phyloP scores from a whole-genome alignment of 2,329 filamentous ascomycete genomes.

The Colletotrichum horii region DNA sequence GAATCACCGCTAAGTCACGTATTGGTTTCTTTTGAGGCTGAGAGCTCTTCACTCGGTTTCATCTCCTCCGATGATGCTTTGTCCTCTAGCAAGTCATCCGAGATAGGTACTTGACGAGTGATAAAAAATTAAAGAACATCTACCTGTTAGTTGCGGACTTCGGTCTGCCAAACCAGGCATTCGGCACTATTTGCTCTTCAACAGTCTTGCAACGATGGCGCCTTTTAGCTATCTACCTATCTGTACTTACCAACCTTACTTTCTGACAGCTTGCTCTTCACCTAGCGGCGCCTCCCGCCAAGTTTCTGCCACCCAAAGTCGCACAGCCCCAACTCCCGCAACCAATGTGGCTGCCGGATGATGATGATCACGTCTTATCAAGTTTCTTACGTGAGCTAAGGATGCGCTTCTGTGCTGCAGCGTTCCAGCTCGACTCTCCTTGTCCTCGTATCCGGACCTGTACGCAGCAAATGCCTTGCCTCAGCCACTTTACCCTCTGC shows the following conservation, averaged over 20 bases:
- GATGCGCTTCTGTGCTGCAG: background rate
- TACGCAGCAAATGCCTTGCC: background rate
- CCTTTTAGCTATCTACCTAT: background rate
- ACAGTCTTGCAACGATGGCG: background rate
- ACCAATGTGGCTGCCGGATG: background rate
- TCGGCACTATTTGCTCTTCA: background rate
- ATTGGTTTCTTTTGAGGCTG: background rate
- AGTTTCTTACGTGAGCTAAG: constrained; percentile 16
- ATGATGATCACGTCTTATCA: background rate
- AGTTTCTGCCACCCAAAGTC: background rate
- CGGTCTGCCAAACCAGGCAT: background rate
- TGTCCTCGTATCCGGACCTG: constrained; percentile 10
- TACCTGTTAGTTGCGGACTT: background rate
- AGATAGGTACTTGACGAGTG: background rate
- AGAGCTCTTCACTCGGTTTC: background rate
- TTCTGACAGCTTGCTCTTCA: background rate
- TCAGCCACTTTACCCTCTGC: background rate
- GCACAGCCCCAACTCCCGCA: constrained; percentile 4
- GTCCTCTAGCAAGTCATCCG: background rate
- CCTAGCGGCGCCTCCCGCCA: background rate
- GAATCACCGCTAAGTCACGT: background rate
- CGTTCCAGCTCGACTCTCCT: background rate
- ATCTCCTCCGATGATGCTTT: background rate
- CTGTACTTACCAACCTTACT: background rate
- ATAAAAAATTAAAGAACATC: background rate